A percentile compares a stretch with the other conserved stretches of the same genome.
Evolutionary conservation across 2,329 filamentous ascomycete genomes (phyloP).

Genomic region (Lachnellula hyalina): DNA sequence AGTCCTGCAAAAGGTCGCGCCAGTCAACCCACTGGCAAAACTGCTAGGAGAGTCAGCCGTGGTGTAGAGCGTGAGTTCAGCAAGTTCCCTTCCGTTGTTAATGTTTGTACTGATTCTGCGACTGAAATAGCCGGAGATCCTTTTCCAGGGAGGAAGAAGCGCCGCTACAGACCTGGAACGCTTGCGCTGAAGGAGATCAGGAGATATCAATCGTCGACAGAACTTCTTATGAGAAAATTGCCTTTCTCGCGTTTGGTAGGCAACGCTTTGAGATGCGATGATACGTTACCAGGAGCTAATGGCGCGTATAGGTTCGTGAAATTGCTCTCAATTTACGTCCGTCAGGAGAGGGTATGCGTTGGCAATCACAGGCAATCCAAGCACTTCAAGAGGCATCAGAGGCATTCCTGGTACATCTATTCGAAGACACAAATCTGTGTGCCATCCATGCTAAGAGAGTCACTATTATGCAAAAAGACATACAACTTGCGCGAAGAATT

Average conservation of each 20-base stretch:
- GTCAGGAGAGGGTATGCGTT: slow-evolving; percentile 67
- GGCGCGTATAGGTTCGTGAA: slow-evolving; percentile 54
- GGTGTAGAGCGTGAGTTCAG: slow-evolving; percentile 7
- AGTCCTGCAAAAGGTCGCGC: background rate
- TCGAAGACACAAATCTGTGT: slow-evolving; percentile 93
- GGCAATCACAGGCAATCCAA: slow-evolving; percentile 93
- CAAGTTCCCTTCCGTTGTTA: background rate
- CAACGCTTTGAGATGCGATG: slow-evolving; percentile 18
- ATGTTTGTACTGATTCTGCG: background rate
- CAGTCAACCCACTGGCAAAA: background rate
- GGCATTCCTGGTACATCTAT: slow-evolving; percentile 92
- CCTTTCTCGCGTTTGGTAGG: slow-evolving; percentile 71
- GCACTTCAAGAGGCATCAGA: slow-evolving; percentile 95
- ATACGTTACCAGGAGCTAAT: background rate
- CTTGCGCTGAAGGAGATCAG: slow-evolving; percentile 87
- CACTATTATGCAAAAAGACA: slow-evolving; percentile 97
- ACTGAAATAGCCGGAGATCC: slow-evolving; percentile 61
- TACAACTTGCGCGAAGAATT: slow-evolving; percentile 82
- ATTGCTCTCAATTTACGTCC: slow-evolving; percentile 63
- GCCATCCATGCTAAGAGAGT: slow-evolving; percentile 95
- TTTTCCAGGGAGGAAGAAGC: slow-evolving; percentile 54
- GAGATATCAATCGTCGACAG: slow-evolving; percentile 82
- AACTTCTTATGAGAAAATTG: slow-evolving; percentile 76
- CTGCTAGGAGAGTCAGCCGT: background rate
- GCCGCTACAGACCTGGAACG: slow-evolving; percentile 72